Evolutionary conservation across 2,329 filamentous ascomycete species (phyloP), one percentile per base, ranked within the genome.

Genomic region (Arthrobotrys pseudoclavata): DNA sequence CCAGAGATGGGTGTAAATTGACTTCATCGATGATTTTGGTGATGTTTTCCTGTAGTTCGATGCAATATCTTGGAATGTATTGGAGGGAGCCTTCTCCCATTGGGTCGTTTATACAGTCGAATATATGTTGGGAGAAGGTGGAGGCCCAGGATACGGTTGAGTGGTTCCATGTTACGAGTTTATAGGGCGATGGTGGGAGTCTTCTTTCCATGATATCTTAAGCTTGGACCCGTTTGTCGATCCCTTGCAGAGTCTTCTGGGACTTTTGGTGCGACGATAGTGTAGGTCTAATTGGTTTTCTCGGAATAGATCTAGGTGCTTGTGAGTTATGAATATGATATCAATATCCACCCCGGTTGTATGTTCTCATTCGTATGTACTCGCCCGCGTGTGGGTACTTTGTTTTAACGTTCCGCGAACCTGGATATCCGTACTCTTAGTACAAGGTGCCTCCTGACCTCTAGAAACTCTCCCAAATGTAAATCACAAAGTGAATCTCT

Each of bases 41-140:
- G 20, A 60, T 60, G 55, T 42, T 13, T 6, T 60, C 34, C 7
- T 34, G 18, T 0, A 60, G 34, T 26, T 60, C 55, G 55, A 60
- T 15, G 12, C 34, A 42, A 10, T 60, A 60, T 10, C 26, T 34
- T 15, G 55, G 31, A 18, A 60, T 42, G 22, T 40, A 26, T n/a
- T 60, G 55, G 10, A 60, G 55, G 55, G 55, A 60, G 4, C 22
- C 55, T 10, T 60, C 3, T 1, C 6, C 4, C 55, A 60, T 42
- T 37, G 55, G 55, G 12, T 60, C 55, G 18, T 15, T 42, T 22
- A 60, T 42, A n/a, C 55, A 60, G 55, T 60, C 55, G 34, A 60
- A 60, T 2, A 42, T 26, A 20, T 60, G 55, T 12, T 42, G 31
- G 13, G 55, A 60, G 34, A 15, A 60, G 31, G 18, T 42, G 7